Conservation (phyloP, 805 yeast genomes). For the Saturnispora hagleri region DNA sequence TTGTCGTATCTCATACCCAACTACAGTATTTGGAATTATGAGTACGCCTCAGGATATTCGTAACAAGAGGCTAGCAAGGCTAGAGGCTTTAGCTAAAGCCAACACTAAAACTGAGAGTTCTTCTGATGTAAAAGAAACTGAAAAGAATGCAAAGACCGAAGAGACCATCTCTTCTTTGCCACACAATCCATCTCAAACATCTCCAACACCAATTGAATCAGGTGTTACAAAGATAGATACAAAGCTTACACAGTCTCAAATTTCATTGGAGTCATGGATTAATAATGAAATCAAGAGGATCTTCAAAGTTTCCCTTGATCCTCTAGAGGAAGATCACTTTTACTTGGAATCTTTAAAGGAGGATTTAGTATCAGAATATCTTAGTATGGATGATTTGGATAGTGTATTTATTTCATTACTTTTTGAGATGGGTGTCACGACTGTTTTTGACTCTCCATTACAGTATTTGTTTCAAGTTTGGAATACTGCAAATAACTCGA, state of each 20-base stretch:
- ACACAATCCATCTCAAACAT: not conserved
- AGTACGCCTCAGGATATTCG: conserved; percentile 25
- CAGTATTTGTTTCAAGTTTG: conserved; percentile 40
- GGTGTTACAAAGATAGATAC: not conserved
- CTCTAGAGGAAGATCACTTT: conserved; percentile 16
- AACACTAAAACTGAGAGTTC: not conserved
- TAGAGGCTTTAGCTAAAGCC: conserved; percentile 19
- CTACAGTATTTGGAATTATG: conserved; percentile 3
- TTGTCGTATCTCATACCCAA: not conserved
- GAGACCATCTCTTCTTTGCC: not conserved
- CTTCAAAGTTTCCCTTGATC: conserved; percentile 29
- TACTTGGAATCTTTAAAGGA: conserved; percentile 20
- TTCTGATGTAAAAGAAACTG: not conserved
- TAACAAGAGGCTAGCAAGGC: conserved; percentile 42
- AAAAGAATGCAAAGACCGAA: not conserved
- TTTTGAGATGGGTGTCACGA: conserved; percentile 41
- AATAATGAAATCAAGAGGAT: conserved; percentile 28
- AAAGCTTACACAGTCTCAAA: not conserved
- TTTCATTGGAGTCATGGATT: conserved; percentile 34
- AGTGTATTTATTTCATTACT: conserved; percentile 45
- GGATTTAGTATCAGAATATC: conserved; percentile 14
- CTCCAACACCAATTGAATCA: not conserved
- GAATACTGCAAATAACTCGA: conserved; percentile 31
- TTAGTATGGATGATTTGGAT: conserved; percentile 35
- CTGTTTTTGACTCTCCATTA: conserved; percentile 29